Conservation (phyloP, 176 grass and related monocot genomes). For the Eragrostis curvula region DNA sequence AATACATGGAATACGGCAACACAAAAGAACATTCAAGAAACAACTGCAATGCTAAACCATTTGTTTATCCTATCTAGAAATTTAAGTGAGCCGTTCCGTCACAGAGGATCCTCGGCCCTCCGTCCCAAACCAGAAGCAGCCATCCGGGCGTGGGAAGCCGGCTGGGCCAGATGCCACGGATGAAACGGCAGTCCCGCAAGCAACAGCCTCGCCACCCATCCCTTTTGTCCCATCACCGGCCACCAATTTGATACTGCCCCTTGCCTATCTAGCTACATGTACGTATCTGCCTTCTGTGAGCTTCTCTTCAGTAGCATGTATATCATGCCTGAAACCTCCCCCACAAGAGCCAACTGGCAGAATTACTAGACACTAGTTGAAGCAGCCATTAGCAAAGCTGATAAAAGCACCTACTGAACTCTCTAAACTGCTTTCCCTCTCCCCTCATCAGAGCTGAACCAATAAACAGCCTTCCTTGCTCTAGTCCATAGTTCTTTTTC, state of each 20-base stretch:
- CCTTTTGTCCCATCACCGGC: conserved; percentile 34
- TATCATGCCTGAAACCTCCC: conserved; percentile 26
- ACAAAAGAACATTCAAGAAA: too few relatives aligned
- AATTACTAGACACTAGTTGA: neutral
- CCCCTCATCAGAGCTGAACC: neutral
- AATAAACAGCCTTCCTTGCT: neutral
- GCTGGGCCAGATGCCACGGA: conserved; percentile 14
- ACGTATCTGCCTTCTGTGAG: neutral
- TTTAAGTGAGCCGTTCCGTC: too few relatives aligned
- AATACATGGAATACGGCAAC: too few relatives aligned
- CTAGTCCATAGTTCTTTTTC: neutral
- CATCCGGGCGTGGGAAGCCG: neutral
- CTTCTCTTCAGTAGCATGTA: neutral
- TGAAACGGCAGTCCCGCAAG: conserved; percentile 49
- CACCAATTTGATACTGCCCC: conserved; percentile 42
- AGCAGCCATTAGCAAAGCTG: neutral
- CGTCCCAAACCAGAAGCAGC: too few relatives aligned
- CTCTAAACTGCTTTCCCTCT: neutral
- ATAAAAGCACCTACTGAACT: neutral
- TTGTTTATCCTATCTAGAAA: too few relatives aligned
- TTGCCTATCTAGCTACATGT: neutral
- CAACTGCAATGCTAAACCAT: too few relatives aligned
- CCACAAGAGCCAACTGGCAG: neutral
- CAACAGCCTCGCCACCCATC: conserved; percentile 33
- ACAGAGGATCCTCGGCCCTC: too few relatives aligned